Conservation (phyloP, 805 yeast species). For the Starmerella vitae region DNA sequence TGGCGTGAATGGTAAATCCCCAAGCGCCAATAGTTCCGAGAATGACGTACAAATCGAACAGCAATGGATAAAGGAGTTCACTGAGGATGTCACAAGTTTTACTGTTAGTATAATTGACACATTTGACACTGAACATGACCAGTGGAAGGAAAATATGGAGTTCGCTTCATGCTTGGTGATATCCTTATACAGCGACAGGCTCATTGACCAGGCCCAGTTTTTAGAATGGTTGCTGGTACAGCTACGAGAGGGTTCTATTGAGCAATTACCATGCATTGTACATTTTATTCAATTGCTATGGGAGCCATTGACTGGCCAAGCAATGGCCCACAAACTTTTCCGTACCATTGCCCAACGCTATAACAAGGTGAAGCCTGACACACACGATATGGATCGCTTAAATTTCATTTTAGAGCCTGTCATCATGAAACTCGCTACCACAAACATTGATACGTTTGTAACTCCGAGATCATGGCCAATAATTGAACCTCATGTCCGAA, state of each 20-base stretch:
- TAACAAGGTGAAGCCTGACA: not conserved
- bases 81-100: constrained; percentile 60
- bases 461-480: constrained; percentile 16
- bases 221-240: constrained; percentile 50
- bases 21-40: not conserved
- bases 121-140: constrained; percentile 21
- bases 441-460: constrained; percentile 15
- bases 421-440: constrained; percentile 7
- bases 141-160: constrained; percentile 40
- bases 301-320: constrained; percentile 36
- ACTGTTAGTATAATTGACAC: constrained; percentile 39
- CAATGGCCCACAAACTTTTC: constrained; percentile 8
- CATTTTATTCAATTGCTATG: constrained; percentile 56
- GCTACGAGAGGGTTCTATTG: constrained; percentile 31
- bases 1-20: not conserved
- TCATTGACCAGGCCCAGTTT: constrained; percentile 50
- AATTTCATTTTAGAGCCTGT: constrained; percentile 6
- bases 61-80: constrained; percentile 79
- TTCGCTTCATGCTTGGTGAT: constrained; percentile 50
- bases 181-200: constrained; percentile 52
- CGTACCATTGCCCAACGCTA: constrained; percentile 2
- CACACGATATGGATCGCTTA: not conserved
- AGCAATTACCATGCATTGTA: constrained; percentile 35
- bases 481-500: constrained; percentile 11
- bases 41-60: constrained; percentile 28